Evolutionary conservation across 164 flowering plant genomes (phyloP), one percentile per base, ranked within the genome.

Genomic region (Dillenia turbinata): DNA sequence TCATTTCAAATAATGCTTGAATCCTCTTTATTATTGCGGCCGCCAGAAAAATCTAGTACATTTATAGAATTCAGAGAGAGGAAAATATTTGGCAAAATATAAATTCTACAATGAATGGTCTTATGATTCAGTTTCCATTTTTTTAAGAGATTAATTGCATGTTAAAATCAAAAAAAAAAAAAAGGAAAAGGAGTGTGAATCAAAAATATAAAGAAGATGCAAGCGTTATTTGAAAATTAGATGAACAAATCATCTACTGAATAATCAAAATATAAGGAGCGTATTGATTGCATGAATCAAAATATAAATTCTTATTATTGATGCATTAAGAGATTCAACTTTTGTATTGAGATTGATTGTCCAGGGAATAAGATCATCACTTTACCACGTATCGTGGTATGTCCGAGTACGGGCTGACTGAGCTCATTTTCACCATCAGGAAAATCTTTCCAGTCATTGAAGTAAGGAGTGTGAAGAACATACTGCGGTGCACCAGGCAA

Each of bases 401-500:
- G 89, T 55, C 96, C 98, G 55, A 93, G 87, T 60, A 87, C 67
- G 10, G 95, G 87, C 70, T 90, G 89, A 63, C 71, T 77, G 56
- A 56, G 44, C 73, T 90, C 98, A 63, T 73, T 84, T 63, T 80
- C 89, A 73, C 86, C 52, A 45, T 72, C 73, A 40, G 95, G 86
- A 57, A 90, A 85, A 57, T 52, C 69, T 71, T 69, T 81, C 85
- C 79, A 83, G 4, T 81, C 79, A 19, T 22, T 68, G 72, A 81
- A 83, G 79, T 85, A 93, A 11, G 79, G 86, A 56, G 98, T 90
- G 40, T 62, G 55, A 48, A 93, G 78, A 44, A 77, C 95, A 56
- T 96, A 88, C 0, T 89, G 91, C 1, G 97, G 92, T 44, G 95
- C 98, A 63, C 78, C 85, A n/a, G 97, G 96, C 98, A 97, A 93